Conservation (phyloP, 495 filamentous ascomycete species). For the Cudoniella acicularis region DNA sequence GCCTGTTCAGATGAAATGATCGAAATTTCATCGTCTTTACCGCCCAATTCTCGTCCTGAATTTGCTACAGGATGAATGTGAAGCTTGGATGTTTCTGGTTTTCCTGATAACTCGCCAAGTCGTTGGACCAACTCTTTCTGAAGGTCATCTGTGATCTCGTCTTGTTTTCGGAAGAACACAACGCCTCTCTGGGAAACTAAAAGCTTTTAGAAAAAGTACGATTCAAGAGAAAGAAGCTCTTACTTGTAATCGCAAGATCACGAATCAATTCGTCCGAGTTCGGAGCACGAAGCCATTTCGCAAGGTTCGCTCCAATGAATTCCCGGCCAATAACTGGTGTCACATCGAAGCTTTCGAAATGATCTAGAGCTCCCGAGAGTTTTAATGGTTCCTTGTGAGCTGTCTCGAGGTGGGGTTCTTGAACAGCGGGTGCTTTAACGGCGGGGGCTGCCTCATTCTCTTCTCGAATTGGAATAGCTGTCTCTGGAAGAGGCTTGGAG, state of each 20-base stretch:
- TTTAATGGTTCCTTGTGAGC: slow-evolving; percentile 20
- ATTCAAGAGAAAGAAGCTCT: slow-evolving; percentile 37
- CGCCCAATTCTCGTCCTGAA: slow-evolving; percentile 43
- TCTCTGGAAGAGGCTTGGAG: not conserved
- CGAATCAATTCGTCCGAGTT: slow-evolving; percentile 66
- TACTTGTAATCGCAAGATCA: slow-evolving; percentile 65
- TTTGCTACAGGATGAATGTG: slow-evolving; percentile 74
- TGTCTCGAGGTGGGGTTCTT: slow-evolving; percentile 4
- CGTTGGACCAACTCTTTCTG: slow-evolving; percentile 68
- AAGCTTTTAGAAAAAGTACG: slow-evolving; percentile 2
- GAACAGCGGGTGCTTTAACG: slow-evolving; percentile 6
- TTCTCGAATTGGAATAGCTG: not conserved
- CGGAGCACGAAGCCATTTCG: slow-evolving; percentile 56
- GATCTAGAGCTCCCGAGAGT: slow-evolving; percentile 46
- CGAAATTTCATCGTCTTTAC: slow-evolving; percentile 67
- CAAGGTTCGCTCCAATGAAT: slow-evolving; percentile 56
- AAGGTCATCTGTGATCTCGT: slow-evolving; percentile 58
- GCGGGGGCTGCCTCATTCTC: not conserved
- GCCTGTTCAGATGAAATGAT: slow-evolving; percentile 60
- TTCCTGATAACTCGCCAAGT: slow-evolving; percentile 64
- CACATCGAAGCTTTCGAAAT: slow-evolving; percentile 58
- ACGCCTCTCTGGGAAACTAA: slow-evolving; percentile 76
- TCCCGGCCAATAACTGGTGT: slow-evolving; percentile 68
- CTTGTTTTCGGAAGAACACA: slow-evolving; percentile 77
- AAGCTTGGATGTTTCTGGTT: slow-evolving; percentile 59